phyloP scores from a whole-genome alignment of 345 rosid species.

The Salix brachista region DNA sequence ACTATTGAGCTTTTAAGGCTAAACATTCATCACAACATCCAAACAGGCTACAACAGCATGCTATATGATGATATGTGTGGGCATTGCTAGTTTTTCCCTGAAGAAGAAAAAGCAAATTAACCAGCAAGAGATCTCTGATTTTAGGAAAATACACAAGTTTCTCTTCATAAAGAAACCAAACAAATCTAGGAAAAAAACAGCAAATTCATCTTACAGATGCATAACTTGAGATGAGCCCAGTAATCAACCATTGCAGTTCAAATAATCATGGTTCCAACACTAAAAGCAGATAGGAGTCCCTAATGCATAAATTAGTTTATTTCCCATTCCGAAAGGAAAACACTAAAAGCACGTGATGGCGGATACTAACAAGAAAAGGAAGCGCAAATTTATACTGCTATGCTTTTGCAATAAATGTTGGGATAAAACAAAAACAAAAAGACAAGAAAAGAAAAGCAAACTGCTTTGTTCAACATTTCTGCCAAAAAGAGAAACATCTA shows the following conservation, averaged over 20 bases:
- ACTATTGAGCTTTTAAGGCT: background rate
- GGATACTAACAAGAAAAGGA: background rate
- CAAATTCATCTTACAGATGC: background rate
- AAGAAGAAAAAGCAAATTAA: background rate
- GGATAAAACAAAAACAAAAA: background rate
- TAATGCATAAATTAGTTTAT: background rate
- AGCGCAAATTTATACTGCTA: background rate
- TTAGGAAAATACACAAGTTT: background rate
- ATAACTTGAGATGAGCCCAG: background rate
- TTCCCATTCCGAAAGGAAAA: background rate
- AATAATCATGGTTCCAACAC: background rate
- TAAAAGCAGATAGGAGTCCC: background rate
- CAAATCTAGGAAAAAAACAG: background rate
- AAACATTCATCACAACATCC: background rate
- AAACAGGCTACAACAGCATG: slow-evolving; percentile 3
- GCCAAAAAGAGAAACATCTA: background rate
- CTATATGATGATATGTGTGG: background rate
- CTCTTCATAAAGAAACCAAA: background rate
- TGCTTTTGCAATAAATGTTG: background rate
- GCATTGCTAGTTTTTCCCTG: background rate
- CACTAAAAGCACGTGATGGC: background rate
- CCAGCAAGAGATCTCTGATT: background rate
- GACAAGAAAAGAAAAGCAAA: background rate
- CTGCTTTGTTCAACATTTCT: background rate
- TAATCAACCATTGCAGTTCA: background rate